Base-by-base conservation (phyloP, 495 filamentous ascomycete genomes). In the Penicillium desertorum region DNA sequence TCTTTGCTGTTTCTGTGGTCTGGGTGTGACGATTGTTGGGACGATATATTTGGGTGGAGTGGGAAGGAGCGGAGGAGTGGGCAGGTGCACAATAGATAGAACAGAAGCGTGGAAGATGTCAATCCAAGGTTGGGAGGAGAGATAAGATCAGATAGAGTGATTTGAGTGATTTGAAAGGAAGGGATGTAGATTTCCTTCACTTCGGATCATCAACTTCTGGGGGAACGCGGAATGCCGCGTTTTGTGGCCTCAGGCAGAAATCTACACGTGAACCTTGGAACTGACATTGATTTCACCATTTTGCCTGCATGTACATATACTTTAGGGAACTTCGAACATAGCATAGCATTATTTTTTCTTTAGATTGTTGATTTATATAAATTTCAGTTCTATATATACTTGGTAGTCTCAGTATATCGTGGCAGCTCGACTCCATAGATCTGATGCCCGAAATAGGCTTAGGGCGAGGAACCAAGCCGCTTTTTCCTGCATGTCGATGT, bases 211-310 rank as follows among this genome's bases (percentile, higher is more conserved):
- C 45, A 30, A 30, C 27, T 9, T 47, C 45, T 27, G 34, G 34
- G 36, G 50, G 48, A 42, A 52, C 36, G 50, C 50, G 50, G 50
- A n/a, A 41, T 41, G 19, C 23, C 49, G 49, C 36, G 49, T 41
- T 8, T 57, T 79, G 56, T 27, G 5, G 34, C 54, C 54, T 55
- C 37, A 59, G 56, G 45, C 39, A 59, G n/a, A 23, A 20, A 12
- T 1, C 0, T 34, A 23, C 20, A 57, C 25, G 34, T 19, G 36
- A 50, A 34, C 3, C 30, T 10, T 34, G 30, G 30, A 12, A 27
- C 11, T 32, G 12, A n/a, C 20, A 17, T 3, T 37, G 19, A 30
- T 30, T 48, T 45, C 22, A 27, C 14, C 0, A 39, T 39, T 39
- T n/a, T 8, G n/a, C 2, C 16, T 39, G 17, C 6, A 37, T n/a